Conservation (phyloP, 2,329 filamentous ascomycete species). For the Pestalotiopsis sp. region DNA sequence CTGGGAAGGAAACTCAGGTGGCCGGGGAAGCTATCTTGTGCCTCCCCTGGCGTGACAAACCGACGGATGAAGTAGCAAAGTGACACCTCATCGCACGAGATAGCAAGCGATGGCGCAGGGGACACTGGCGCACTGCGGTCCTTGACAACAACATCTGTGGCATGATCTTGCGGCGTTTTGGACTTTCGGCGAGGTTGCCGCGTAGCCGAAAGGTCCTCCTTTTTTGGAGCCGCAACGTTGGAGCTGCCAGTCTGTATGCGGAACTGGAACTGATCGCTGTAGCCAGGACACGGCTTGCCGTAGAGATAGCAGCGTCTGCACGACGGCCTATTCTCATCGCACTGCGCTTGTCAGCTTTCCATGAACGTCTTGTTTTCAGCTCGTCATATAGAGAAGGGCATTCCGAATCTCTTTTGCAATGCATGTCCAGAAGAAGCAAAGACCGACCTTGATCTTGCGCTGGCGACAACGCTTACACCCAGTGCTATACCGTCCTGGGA, state of each 20-base stretch:
- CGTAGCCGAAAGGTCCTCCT: not conserved
- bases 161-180: not conserved
- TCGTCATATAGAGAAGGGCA: not conserved
- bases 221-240: not conserved
- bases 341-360: conserved; percentile 20
- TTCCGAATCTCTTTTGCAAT: not conserved
- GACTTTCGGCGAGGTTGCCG: not conserved
- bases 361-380: not conserved
- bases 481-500: conserved; percentile 13
- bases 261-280: conserved; percentile 39
- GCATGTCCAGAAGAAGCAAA: not conserved
- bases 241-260: conserved; percentile 17
- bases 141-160: not conserved
- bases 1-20: conserved; percentile 35
- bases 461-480: conserved; percentile 13
- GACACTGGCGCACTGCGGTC: not conserved
- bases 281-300: conserved; percentile 35
- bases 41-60: conserved; percentile 32
- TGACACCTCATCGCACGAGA: conserved; percentile 30
- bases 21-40: conserved; percentile 31
- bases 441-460: conserved; percentile 14
- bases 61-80: conserved; percentile 37
- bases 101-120: conserved; percentile 15
- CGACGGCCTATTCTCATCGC: conserved; percentile 34
- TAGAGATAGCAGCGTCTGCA: conserved; percentile 34